Evolutionary conservation across 345 rosid species (phyloP), one percentile per base, ranked within the genome.

Genomic region (Odontarrhena argentea): DNA sequence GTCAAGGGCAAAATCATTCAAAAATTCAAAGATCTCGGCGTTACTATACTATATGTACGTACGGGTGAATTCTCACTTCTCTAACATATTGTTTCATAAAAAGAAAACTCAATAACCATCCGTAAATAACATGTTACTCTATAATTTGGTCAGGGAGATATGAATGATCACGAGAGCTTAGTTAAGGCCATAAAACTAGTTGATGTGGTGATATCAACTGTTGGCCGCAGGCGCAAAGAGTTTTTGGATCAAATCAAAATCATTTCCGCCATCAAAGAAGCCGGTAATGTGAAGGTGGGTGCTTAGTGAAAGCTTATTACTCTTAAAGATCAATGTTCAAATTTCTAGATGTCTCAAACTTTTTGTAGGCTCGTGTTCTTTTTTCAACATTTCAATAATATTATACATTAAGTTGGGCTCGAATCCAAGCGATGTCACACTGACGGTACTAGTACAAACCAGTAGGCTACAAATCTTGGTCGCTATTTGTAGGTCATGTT

Each of bases 231-330:
- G 24, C 74, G 36, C 36, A 32, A 4, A 4, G 36, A 60, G 41
- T 8, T 73, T 3, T 32, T 69, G 0, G 58, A 69, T 43, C 80
- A 80, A 45, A 63, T 34, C 37, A 70, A 77, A 56, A 70, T 80
- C 63, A 73, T 80, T 55, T 71, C 68, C 10, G 80, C 76, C 12
- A 80, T 80, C 41, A 76, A 80, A 55, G 76, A 79, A 69, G 60
- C 68, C 6, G 80, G 83, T 14, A 76, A 73, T 59, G 42, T 76
- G 14, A 76, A 74, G 80, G 82, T 61, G 13, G 0, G 55, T 26
- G 6, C 6, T 5, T 32, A 32, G 6, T 32, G 6, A 3, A 5
- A 32, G 6, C 6, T 32, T 6, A 4, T 32, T 32, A 5, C 36
- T 2, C 32, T 0, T 28, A 28, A 18, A 18, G 22, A 18, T 18